Evolutionary conservation across 495 filamentous ascomycete genomes (phyloP), one percentile per base, ranked within the genome.

Genomic region (Gamarada debralockiae): DNA sequence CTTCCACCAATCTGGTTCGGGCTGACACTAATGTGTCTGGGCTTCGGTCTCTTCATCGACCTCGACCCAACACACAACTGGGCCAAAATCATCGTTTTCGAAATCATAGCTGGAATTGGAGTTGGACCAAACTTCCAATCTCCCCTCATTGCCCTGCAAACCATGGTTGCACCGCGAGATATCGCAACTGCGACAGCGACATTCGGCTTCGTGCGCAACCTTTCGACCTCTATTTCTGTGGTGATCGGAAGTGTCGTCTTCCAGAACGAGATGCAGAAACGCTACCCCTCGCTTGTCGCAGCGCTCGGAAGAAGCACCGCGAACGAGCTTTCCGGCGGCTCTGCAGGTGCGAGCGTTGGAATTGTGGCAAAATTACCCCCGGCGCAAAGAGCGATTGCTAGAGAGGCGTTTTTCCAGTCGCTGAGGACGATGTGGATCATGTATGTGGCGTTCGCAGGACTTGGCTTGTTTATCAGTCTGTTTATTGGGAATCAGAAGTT

Each of bases 61-160:
- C 70, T 90, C 15, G 67, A 72, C 37, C 45, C 72, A 0, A 63
- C 55, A 0, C 59, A 70, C 21, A 72, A 71, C 56, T 83, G 80
- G 81, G 61, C 72, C 15, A 82, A 85, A 63, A 52, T 63, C 13
- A 60, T 63, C 40, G 29, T 71, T 2, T 83, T 70, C 62, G 84
- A 88, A 58, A 73, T 90, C 43, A 61, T 91, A 22, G 75, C 79
- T 4, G 90, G 87, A 17, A 66, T 81, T 23, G 87, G 87, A 12
- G 71, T 80, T 15, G 86, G 84, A 0, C 80, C 83, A 3, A 77
- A 83, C 53, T 88, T 90, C 62, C 83, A 89, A 61, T 71, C 85
- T 0, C 90, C 90, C 0, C 77, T 95, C 29, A 85, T 95, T 38
- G 88, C 91, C 0, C 70, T 95, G 1, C 89, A 93, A 55, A 78